Conservation (phyloP, 2,329 filamentous ascomycete species). For the Pezicula neosporulosa region DNA sequence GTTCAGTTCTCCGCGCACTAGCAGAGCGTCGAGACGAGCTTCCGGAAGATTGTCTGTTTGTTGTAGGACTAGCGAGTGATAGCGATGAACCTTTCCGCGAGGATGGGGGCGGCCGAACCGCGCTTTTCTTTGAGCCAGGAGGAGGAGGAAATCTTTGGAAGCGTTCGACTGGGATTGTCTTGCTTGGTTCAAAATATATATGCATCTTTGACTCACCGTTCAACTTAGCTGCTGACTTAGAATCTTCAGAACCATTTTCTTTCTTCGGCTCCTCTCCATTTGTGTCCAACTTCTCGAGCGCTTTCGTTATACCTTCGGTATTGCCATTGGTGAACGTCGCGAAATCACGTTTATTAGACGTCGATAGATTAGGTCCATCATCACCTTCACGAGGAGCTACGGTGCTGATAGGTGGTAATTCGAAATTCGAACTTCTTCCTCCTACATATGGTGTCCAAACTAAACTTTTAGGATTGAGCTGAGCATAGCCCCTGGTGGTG, state of each 20-base stretch:
- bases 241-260: slow-evolving; percentile 14
- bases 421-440: slow-evolving; percentile 81
- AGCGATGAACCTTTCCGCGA: slow-evolving; percentile 16
- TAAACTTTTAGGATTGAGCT: slow-evolving; percentile 73
- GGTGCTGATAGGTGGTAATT: slow-evolving; percentile 77
- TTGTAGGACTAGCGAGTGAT: not conserved
- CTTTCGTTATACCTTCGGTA: slow-evolving; percentile 19
- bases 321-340: slow-evolving; percentile 20
- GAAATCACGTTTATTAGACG: slow-evolving; percentile 19
- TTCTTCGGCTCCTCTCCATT: slow-evolving; percentile 14
- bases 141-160: slow-evolving; percentile 78
- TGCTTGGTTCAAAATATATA: slow-evolving; percentile 24
- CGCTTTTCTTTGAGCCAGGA: slow-evolving; percentile 43
- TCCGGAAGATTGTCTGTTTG: slow-evolving; percentile 21
- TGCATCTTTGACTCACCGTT: slow-evolving; percentile 20
- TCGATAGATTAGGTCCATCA: slow-evolving; percentile 24
- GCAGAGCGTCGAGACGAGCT: slow-evolving; percentile 19
- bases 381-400: slow-evolving; percentile 84
- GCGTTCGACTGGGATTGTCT: slow-evolving; percentile 60
- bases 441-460: slow-evolving; percentile 98
- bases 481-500: slow-evolving; percentile 61
- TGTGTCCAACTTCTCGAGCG: slow-evolving; percentile 24
- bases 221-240: slow-evolving; percentile 12
- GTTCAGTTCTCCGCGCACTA: slow-evolving; percentile 29
- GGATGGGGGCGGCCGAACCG: slow-evolving; percentile 20